A percentile compares a stretch with the other conserved stretches of the same genome.
Evolutionary conservation across 257 asterid genomes (phyloP).

Genomic region (Petrea volubilis): DNA sequence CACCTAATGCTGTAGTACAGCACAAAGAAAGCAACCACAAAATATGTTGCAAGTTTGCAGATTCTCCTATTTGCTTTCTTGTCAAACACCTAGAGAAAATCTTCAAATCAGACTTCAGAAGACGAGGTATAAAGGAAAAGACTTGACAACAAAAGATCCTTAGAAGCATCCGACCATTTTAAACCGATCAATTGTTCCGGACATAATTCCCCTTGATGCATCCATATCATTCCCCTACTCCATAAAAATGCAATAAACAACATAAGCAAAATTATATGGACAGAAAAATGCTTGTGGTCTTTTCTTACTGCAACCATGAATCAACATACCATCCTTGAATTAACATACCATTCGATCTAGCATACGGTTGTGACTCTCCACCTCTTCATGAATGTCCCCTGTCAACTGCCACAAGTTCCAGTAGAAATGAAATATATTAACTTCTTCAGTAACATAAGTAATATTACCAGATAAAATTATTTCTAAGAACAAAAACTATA

Average conservation of each 20-base stretch:
- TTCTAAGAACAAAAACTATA: neutral
- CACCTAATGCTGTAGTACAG: constrained; percentile 70
- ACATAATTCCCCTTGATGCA: constrained; percentile 87
- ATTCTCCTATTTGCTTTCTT: constrained; percentile 73
- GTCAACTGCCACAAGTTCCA: constrained; percentile 62
- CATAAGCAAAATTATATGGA: constrained; percentile 10
- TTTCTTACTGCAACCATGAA: neutral
- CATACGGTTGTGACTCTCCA: constrained; percentile 81
- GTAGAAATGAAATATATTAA: constrained; percentile 5
- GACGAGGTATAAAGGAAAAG: constrained; percentile 13
- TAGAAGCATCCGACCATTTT: constrained; percentile 57
- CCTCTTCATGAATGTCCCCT: constrained; percentile 95
- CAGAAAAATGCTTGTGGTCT: neutral
- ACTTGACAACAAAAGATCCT: neutral
- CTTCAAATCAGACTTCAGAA: constrained; percentile 25
- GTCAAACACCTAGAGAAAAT: constrained; percentile 72
- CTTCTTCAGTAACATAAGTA: neutral
- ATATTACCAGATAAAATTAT: neutral
- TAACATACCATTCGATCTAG: constrained; percentile 73
- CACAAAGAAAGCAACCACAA: constrained; percentile 65
- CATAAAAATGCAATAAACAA: constrained; percentile 3
- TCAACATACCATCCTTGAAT: constrained; percentile 32
- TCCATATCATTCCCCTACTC: constrained; percentile 89
- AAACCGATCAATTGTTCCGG: constrained; percentile 91
- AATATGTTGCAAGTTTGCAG: constrained; percentile 77